Base-by-base conservation (phyloP, 1,284 basidiomycete species). In the Microstroma glucosiphilum region DNA sequence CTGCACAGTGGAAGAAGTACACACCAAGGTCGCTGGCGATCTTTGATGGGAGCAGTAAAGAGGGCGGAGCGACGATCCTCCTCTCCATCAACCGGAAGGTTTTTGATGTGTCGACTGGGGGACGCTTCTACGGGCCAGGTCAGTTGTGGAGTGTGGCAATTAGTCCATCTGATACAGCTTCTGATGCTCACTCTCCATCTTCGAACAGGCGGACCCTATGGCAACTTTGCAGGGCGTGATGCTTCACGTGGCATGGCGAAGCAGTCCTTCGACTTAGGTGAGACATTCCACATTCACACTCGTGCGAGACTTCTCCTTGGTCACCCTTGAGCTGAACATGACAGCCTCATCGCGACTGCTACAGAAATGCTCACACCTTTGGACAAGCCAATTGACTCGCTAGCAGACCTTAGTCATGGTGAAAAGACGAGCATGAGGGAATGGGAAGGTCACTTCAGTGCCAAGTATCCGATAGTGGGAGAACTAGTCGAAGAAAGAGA, bases 191-290 rank as follows among this genome's bases (percentile, higher is more conserved):
- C 55, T 11, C 58, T 23, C 17, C 9, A 41, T n/a, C 17, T 15
- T 17, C 43, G 40, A 21, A 25, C 61, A 91, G 91, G 88, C 72
- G 92, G 92, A 0, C 91, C 92, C 85, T 96, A 96, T 76, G 92
- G 92, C 40, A 96, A 96, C 81, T 96, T 96, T 83, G 92, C 92
- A 1, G 92, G 92, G 2, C 83, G 91, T 58, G 92, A 96, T 81
- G 92, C 92, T 0, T 92, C 90, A 9, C 83, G 92, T 54, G 92
- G 92, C 12, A 94, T 96, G 92, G 92, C 92, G 8, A 96, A 93
- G 80, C 92, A 96, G 81, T 92, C 90, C 3, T 96, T 96, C 71
- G 92, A 93, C 71, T 56, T 83, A 30, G 90, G 91, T 91, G 73
- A 65, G 86, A 80, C 30, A 9, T 4, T 9, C 30, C 30, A 37